Conservation (phyloP, 164 flowering plant genomes). For the Buxus sempervirens region DNA sequence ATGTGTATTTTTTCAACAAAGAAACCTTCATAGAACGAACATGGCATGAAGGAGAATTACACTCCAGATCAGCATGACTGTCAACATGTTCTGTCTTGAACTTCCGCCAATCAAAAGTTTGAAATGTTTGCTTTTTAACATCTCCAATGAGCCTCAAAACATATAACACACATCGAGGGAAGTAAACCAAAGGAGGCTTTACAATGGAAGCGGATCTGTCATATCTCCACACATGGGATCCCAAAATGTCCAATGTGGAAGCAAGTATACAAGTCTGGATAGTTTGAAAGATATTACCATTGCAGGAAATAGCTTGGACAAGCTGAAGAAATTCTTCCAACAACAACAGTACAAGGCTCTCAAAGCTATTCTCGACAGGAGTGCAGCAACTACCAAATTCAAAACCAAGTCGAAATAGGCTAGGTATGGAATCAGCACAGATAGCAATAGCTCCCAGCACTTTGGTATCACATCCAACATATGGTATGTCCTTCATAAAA, state of each 20-base stretch:
- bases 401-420: slow-evolving; percentile 46
- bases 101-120: slow-evolving; percentile 31
- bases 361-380: slow-evolving; percentile 55
- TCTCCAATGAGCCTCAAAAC: slow-evolving; percentile 66
- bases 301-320: slow-evolving; percentile 50
- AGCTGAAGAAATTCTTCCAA: slow-evolving; percentile 82
- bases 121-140: slow-evolving; percentile 38
- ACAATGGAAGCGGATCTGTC: slow-evolving; percentile 33
- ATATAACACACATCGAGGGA: slow-evolving; percentile 56
- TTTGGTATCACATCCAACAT: slow-evolving; percentile 46
- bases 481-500: slow-evolving; percentile 45
- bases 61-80: slow-evolving; percentile 18
- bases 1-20: slow-evolving; percentile 52
- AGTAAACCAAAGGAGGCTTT: slow-evolving; percentile 69
- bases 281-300: slow-evolving; percentile 49
- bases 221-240: slow-evolving; percentile 57
- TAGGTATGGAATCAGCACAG: slow-evolving; percentile 55
- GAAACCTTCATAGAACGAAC: slow-evolving; percentile 42
- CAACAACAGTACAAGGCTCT: slow-evolving; percentile 44
- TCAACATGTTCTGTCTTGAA: slow-evolving; percentile 21
- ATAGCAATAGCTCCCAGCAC: slow-evolving; percentile 58
- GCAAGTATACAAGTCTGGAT: slow-evolving; percentile 71
- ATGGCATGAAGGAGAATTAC: slow-evolving; percentile 37
- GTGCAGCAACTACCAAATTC: slow-evolving; percentile 51
- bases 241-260: slow-evolving; percentile 56